Conservation (phyloP, 352 stramenopile species). For the Pythium periplocum region DNA sequence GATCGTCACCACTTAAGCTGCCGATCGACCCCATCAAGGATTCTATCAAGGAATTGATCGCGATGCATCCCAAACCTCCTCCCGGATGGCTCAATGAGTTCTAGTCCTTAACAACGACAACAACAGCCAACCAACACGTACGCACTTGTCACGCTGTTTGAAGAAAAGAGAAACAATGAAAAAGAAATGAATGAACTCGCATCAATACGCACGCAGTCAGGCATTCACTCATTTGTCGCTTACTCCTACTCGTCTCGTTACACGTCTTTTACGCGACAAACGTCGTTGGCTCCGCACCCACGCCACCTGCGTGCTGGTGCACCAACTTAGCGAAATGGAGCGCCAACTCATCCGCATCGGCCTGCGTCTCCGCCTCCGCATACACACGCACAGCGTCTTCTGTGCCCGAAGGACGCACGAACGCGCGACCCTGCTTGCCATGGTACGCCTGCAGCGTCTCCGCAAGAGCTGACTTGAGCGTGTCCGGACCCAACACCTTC, state of each 20-base stretch:
- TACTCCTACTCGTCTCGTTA: background rate
- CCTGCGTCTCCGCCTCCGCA: slow-evolving; percentile 92
- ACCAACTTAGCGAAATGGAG: slow-evolving; percentile 78
- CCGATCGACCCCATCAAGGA: too few species aligned
- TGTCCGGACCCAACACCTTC: slow-evolving; percentile 49
- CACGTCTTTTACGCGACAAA: slow-evolving; percentile 53
- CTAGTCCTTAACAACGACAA: too few species aligned
- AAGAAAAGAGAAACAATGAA: too few species aligned
- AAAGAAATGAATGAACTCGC: too few species aligned
- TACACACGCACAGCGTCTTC: slow-evolving; percentile 99
- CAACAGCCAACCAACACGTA: too few species aligned
- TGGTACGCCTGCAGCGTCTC: slow-evolving; percentile 44
- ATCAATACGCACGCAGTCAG: too few species aligned
- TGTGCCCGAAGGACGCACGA: slow-evolving; percentile 96
- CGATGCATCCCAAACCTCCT: too few species aligned
- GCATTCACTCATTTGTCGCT: too few species aligned
- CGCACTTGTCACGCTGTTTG: too few species aligned
- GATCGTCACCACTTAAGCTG: too few species aligned
- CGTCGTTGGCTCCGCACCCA: slow-evolving; percentile 49
- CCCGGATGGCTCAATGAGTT: too few species aligned
- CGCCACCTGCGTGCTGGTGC: slow-evolving; percentile 68
- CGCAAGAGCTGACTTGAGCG: slow-evolving; percentile 51
- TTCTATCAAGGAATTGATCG: too few species aligned
- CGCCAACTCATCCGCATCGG: slow-evolving; percentile 88
- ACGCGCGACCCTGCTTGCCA: slow-evolving; percentile 71